phyloP scores from a whole-genome alignment of 129 eudicot genomes.

The Rutidosis leptorrhynchoides region DNA sequence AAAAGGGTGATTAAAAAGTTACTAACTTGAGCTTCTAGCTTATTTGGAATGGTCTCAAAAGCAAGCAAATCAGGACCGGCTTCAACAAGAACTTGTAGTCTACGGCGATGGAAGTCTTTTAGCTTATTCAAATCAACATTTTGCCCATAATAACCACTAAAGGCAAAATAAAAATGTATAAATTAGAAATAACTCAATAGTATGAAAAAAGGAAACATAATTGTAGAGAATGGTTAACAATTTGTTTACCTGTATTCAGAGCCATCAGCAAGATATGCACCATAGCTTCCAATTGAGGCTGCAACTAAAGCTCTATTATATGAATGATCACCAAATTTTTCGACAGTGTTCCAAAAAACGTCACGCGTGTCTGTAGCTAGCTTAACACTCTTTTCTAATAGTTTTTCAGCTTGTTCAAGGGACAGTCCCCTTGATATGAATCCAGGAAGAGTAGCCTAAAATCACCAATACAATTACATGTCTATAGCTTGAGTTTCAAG shows the following conservation, averaged over 20 bases:
- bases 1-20: neutral
- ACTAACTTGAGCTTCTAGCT: slow-evolving; percentile 82
- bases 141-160: slow-evolving; percentile 64
- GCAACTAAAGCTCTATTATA: slow-evolving; percentile 82
- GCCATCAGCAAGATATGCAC: slow-evolving; percentile 98
- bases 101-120: slow-evolving; percentile 81
- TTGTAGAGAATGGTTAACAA: too few species aligned
- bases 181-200: neutral
- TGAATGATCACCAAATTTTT: slow-evolving; percentile 26
- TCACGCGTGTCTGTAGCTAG: slow-evolving; percentile 68
- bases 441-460: slow-evolving; percentile 82
- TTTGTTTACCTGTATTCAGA: slow-evolving; percentile 77
- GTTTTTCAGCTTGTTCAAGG: slow-evolving; percentile 60
- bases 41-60: slow-evolving; percentile 93
- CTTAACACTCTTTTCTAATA: slow-evolving; percentile 61
- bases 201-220: neutral
- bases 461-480: neutral
- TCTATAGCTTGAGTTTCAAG: neutral
- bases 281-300: slow-evolving; percentile 94
- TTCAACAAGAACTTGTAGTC: slow-evolving; percentile 79
- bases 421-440: slow-evolving; percentile 75
- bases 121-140: slow-evolving; percentile 56
- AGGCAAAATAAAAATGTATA: neutral
- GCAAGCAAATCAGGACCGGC: slow-evolving; percentile 88
- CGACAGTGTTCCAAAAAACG: slow-evolving; percentile 52